Base-by-base conservation (phyloP, 2,329 filamentous ascomycete species). In the Immersiporthe knoxdaviesiana region DNA sequence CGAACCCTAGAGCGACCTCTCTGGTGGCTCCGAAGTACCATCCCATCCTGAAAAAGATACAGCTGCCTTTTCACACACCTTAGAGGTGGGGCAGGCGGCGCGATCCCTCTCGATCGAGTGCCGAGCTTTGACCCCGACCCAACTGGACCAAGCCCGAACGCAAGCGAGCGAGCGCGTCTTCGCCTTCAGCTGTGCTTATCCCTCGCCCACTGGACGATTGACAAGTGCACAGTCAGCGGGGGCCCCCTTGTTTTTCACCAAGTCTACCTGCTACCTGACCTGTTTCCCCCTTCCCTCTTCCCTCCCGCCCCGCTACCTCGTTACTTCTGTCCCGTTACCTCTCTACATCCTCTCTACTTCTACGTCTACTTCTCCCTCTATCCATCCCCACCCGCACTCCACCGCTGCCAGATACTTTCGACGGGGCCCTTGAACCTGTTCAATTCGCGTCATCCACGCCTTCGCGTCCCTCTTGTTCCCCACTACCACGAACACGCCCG, bases 361-460 rank as follows among this genome's bases (percentile, higher is more conserved):
- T 41, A 41, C 16, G 56, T 54, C 62, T 52, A 24, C 10, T 32
- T 35, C 41, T 50, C 62, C 35, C 30, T 37, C 59, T 41, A 24
- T 39, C 35, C 58, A 62, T 62, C 59, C 39, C 59, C 59, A 62
- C 59, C 39, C 59, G 59, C 59, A 62, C 65, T 60, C 65, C 63
- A 65, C 32, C 60, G n/a, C 21, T 59, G 32, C 56, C 56, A 35
- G 56, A 35, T 59, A 59, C 56, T 59, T 59, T 37, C 8, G 63
- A 69, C 69, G 47, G 61, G 66, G 59, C 50, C 61, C 41, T 68
- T 39, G 37, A 47, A 58, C 41, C 59, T 65, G 44, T 54, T 70
- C 58, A 52, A 52, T 70, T 70, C 69, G 68, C 69, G 69, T 69
- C 69, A 68, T 68, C 50, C 63, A 56, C 66, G 63, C 61, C 69